Base-by-base conservation (phyloP, 2,329 filamentous ascomycete species). In the Trichoderma polysporum region DNA sequence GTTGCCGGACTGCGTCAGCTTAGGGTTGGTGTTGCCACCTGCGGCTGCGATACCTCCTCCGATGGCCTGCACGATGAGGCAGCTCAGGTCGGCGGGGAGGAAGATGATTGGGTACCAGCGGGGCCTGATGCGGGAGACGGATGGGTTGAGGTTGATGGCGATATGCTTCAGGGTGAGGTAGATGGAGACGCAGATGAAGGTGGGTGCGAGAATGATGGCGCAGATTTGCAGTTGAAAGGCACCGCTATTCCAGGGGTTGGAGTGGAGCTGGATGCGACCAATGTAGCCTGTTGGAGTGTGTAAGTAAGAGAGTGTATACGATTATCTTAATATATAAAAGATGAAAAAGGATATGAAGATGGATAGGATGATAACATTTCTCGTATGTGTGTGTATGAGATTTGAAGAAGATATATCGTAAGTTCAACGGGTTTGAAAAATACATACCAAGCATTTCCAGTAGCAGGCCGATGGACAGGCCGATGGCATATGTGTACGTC, bases 121-220 rank as follows among this genome's bases (percentile, higher is more conserved):
- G 19, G 85, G 82, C 3, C 78, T 79, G 66, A 88, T 72, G 69
- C 83, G 82, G n/a, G 85, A 86, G 62, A 85, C 78, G 41, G 70
- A 50, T 9, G 85, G 81, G 75, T 79, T 80, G 68, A 86, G 78
- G 54, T 80, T 76, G 37, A 85, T 76, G 67, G 83, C 81, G 70
- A 86, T 76, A 79, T 88, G 86, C 75, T 88, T 87, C 68, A 90
- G 83, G 3, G 85, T 88, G 29, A 90, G 83, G 78, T 90, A 90
- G 75, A 90, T 84, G 73, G 82, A 83, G 70, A 87, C 85, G 76
- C 86, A 87, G 76, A 89, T 80, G 67, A 90, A 81, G 33, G 87
- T 86, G 2, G 85, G 85, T n/a, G 79, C 84, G 59, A 87, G 80
- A 76, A 87, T 85, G 77, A 88, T 85, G 76, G 82, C 79, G 76